These are phyloP conservation scores for Drosera spatulata DNA, from an alignment of 179 eudicot genomes.

Conservation along the genomic window DNA sequence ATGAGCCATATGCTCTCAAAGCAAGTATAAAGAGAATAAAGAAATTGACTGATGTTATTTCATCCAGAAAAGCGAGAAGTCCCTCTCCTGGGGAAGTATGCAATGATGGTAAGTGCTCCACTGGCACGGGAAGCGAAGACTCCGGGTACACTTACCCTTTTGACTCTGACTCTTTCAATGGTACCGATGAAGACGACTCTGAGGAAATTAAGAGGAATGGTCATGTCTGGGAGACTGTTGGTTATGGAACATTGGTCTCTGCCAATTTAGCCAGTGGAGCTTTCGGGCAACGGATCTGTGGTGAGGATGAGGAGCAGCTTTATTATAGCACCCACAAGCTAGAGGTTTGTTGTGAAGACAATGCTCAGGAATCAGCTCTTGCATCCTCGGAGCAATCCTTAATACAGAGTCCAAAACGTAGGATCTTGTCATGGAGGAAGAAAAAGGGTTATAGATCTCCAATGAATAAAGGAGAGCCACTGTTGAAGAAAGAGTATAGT, in stretches of 20 bases:
- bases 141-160: constrained; percentile 51
- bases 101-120: constrained; percentile 59
- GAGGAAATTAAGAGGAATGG: constrained; percentile 46
- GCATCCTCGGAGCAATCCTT: constrained; percentile 14
- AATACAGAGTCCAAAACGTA: constrained; percentile 28
- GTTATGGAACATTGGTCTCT: constrained; percentile 59
- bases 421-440: constrained; percentile 50
- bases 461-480: constrained; percentile 51
- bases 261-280: constrained; percentile 51
- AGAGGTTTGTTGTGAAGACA: constrained; percentile 12
- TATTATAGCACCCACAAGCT: constrained; percentile 23
- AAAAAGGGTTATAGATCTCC: constrained; percentile 51
- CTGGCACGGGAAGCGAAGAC: constrained; percentile 49
- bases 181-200: constrained; percentile 49
- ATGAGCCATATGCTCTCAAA: constrained; percentile 47
- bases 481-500: constrained; percentile 43
- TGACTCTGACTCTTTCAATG: constrained; percentile 71
- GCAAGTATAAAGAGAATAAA: constrained; percentile 55
- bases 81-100: constrained; percentile 53
- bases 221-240: constrained; percentile 30
- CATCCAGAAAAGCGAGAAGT: constrained; percentile 45
- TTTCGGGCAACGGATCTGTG: constrained; percentile 6
- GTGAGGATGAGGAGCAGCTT: constrained; percentile 20
- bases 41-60: constrained; percentile 43
- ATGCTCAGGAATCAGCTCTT: constrained; percentile 10